Conservation (phyloP, 139 green algal species). For the Chlamydomonas schloesseri region DNA sequence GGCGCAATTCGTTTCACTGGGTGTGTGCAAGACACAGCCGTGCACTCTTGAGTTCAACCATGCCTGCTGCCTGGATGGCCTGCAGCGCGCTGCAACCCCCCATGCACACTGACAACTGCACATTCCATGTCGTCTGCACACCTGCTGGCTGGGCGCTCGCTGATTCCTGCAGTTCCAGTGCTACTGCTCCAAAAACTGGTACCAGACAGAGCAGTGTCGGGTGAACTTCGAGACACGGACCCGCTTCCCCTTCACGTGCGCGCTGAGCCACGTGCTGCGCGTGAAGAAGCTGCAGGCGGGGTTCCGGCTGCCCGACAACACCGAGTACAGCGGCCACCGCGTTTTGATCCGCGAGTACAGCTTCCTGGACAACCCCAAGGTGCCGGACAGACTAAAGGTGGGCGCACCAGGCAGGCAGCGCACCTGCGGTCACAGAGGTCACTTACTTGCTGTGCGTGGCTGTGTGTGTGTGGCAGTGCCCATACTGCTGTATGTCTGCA, state of each 20-base stretch:
- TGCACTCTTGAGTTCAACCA: no score
- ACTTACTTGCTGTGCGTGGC: background rate
- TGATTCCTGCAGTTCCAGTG: constrained; percentile 60
- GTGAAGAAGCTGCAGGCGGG: background rate
- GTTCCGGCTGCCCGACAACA: background rate
- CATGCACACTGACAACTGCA: no score
- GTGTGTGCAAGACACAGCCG: no score
- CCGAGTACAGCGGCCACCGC: background rate
- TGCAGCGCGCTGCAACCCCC: no score
- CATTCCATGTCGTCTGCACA: no score
- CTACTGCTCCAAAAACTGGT: constrained; percentile 63
- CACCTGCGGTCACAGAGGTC: background rate
- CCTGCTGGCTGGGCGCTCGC: no score
- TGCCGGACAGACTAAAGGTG: constrained; percentile 23
- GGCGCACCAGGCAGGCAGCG: background rate
- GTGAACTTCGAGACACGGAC: constrained; percentile 42
- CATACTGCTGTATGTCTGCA: background rate
- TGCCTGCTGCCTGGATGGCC: no score
- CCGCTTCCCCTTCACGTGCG: constrained; percentile 53
- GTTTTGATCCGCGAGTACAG: constrained; percentile 4
- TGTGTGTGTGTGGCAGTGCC: background rate
- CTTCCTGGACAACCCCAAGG: constrained; percentile 31
- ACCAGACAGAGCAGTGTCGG: constrained; percentile 36
- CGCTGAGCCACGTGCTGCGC: constrained; percentile 9
- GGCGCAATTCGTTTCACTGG: no score